Evolutionary conservation across 495 filamentous ascomycete genomes (phyloP).

Genomic region (Aspergillus conjunctus): DNA sequence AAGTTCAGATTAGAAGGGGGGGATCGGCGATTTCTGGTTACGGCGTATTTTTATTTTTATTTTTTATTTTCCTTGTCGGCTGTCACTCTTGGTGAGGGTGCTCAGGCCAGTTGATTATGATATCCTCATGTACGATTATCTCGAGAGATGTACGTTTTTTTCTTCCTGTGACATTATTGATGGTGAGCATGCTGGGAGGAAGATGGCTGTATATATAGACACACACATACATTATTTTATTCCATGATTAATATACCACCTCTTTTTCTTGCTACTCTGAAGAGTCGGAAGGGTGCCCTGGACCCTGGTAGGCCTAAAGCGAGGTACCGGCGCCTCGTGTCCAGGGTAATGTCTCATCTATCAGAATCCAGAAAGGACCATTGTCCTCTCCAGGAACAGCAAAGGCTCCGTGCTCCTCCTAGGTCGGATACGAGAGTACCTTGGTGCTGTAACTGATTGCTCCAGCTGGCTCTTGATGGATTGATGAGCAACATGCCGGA

Average conservation of each 20-base stretch:
- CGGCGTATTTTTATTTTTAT: slow-evolving; percentile 16
- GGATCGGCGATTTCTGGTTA: slow-evolving; percentile 10
- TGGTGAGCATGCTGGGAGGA: neutral
- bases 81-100: slow-evolving; percentile 1
- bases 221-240: neutral
- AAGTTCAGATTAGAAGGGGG: slow-evolving; percentile 12
- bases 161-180: neutral
- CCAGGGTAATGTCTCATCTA: neutral
- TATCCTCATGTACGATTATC: slow-evolving; percentile 4
- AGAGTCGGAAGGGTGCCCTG: too few relatives aligned
- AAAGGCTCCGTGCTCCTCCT: too few relatives aligned
- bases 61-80: slow-evolving; percentile 4
- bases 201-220: neutral
- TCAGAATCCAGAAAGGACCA: slow-evolving; percentile 3
- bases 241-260: too few relatives aligned
- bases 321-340: neutral
- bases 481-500: too few relatives aligned
- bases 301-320: neutral
- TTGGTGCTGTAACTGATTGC: too few relatives aligned
- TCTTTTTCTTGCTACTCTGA: too few relatives aligned
- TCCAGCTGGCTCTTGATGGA: too few relatives aligned
- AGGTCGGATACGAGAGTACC: too few relatives aligned
- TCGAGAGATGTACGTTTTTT: slow-evolving; percentile 2
- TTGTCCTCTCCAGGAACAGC: neutral
- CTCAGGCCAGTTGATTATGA: slow-evolving; percentile 3